A percentile compares a stretch with the other conserved stretches of the same genome.
Evolutionary conservation across 768 basidiomycete genomes (phyloP).

Genomic region (Mycena indigotica): DNA sequence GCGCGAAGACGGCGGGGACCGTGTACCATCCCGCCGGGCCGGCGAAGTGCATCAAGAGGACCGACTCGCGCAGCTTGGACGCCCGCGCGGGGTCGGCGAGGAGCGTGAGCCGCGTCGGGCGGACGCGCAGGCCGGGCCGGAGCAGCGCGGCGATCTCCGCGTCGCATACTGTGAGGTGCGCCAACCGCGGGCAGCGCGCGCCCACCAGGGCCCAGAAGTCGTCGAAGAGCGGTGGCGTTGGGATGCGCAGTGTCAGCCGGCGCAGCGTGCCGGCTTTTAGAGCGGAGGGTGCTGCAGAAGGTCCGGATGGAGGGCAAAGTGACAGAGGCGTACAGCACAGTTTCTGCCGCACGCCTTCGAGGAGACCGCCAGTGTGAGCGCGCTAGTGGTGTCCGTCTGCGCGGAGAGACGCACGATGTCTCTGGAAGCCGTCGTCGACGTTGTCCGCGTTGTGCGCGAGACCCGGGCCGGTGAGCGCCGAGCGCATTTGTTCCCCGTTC

Average conservation of each 20-base stretch:
- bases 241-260: background rate
- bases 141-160: background rate
- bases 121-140: background rate
- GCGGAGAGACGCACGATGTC: background rate
- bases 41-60: no score
- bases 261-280: background rate
- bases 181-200: conserved; percentile 1
- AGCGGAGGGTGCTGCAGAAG: conserved; percentile 1
- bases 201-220: no score
- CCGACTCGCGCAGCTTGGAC: no score
- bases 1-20: no score
- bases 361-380: background rate
- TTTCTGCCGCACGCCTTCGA: conserved; percentile 7
- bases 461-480: no score
- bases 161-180: background rate
- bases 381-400: background rate
- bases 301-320: conserved; percentile 1
- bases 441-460: no score
- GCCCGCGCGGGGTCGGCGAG: no score
- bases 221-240: background rate
- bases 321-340: conserved; percentile 1
- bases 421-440: no score
- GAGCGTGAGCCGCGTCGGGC: no score
- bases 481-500: no score
- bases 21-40: no score